Conservation (phyloP, 1,284 basidiomycete genomes). For the Takashimella koratensis region DNA sequence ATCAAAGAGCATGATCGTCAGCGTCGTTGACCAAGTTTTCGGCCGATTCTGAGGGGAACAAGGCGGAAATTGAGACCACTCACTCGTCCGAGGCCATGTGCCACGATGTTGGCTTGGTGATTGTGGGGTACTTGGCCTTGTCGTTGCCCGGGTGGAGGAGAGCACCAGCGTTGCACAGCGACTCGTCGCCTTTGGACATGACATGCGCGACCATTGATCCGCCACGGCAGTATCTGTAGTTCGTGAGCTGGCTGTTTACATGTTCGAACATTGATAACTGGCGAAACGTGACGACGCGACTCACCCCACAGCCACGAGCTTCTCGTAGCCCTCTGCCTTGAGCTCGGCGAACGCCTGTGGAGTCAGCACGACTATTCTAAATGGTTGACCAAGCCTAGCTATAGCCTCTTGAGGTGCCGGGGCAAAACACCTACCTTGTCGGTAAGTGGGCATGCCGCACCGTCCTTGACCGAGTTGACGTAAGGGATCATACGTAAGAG, state of each 20-base stretch:
- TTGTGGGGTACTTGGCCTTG: conserved; percentile 50
- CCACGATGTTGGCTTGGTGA: conserved; percentile 58
- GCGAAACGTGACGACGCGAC: too few species aligned
- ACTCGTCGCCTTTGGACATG: conserved; percentile 19
- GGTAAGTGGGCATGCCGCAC: neutral
- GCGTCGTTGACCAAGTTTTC: neutral
- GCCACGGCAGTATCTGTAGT: conserved; percentile 60
- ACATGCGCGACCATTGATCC: conserved; percentile 44
- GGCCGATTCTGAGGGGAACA: neutral
- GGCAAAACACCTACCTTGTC: conserved; percentile 11
- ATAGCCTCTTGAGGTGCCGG: too few species aligned
- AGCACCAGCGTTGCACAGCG: conserved; percentile 54
- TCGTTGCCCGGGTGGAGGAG: conserved; percentile 58
- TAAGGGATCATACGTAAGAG: conserved; percentile 12
- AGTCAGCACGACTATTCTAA: neutral
- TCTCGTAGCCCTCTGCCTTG: conserved; percentile 56
- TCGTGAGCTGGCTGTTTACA: neutral
- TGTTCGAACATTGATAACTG: conserved; percentile 19
- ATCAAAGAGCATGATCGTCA: too few species aligned
- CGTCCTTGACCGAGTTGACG: conserved; percentile 8
- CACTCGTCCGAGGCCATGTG: conserved; percentile 59
- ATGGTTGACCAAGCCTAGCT: too few species aligned
- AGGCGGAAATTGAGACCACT: neutral
- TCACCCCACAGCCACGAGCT: conserved; percentile 63
- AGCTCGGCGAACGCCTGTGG: conserved; percentile 39